These are phyloP conservation scores for Trichoderma lentiforme DNA, from an alignment of 2,329 filamentous ascomycete genomes.

Conservation along the genomic window DNA sequence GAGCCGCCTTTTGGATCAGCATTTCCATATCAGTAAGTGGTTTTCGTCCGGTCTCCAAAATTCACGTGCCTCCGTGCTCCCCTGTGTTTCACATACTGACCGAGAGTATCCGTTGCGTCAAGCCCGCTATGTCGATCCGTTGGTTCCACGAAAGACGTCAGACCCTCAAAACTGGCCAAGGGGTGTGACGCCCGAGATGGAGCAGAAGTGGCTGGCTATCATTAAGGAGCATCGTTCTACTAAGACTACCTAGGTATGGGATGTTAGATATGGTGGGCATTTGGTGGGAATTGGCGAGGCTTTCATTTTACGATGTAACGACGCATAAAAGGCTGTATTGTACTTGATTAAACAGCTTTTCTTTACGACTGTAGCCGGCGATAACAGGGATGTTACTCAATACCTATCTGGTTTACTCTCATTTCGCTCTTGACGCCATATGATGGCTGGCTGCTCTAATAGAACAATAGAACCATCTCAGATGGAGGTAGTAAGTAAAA, in stretches of 20 bases:
- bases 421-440: background rate
- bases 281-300: background rate
- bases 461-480: background rate
- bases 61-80: background rate
- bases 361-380: background rate
- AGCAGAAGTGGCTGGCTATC: constrained; percentile 38
- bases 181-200: constrained; percentile 40
- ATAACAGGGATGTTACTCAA: background rate
- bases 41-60: background rate
- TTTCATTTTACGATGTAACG: background rate
- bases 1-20: constrained; percentile 41
- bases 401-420: background rate
- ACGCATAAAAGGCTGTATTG: background rate
- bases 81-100: background rate
- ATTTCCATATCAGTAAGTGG: constrained; percentile 45
- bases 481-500: background rate
- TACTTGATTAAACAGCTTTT: background rate
- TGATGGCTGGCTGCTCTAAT: background rate
- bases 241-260: background rate
- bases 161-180: constrained; percentile 35
- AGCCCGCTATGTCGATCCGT: constrained; percentile 47
- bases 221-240: constrained; percentile 24
- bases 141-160: constrained; percentile 37
- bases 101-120: background rate
- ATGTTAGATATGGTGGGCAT: background rate